A percentile compares a stretch with the other conserved stretches of the same genome.
Conservation (phyloP, 108 stramenopile species). For the Stephanodiscus triporus region DNA sequence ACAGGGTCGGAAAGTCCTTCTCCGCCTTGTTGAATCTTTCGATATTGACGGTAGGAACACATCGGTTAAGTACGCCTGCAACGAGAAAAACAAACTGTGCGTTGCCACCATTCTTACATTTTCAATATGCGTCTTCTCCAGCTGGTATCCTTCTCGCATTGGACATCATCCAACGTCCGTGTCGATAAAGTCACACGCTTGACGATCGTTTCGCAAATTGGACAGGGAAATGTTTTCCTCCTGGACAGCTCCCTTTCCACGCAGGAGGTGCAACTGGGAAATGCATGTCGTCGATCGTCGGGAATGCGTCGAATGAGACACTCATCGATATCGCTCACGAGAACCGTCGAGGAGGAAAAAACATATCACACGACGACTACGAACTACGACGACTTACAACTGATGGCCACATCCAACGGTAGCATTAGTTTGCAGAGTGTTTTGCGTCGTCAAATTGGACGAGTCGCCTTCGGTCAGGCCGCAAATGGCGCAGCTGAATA, state of each 20-base stretch:
- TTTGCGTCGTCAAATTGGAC: slow-evolving; percentile 83
- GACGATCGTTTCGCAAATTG: slow-evolving; percentile 80
- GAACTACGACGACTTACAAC: slow-evolving; percentile 53
- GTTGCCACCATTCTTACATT: slow-evolving; percentile 40
- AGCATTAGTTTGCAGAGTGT: slow-evolving; percentile 76
- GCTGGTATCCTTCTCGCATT: slow-evolving; percentile 83
- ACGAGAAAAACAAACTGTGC: neutral
- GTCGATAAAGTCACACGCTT: slow-evolving; percentile 85
- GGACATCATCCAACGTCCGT: slow-evolving; percentile 80
- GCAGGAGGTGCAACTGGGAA: slow-evolving; percentile 71
- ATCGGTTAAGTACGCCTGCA: neutral
- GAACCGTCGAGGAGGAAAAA: neutral
- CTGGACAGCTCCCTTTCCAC: slow-evolving; percentile 82
- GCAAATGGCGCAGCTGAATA: slow-evolving; percentile 88
- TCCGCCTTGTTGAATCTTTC: slow-evolving; percentile 79
- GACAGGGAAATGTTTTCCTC: slow-evolving; percentile 81
- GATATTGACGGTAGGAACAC: neutral
- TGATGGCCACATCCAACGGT: slow-evolving; percentile 88
- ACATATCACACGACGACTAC: neutral
- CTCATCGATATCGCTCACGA: neutral
- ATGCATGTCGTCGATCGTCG: neutral
- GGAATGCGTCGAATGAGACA: too few species aligned
- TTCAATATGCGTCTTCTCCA: slow-evolving; percentile 84
- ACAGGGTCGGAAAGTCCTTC: slow-evolving; percentile 70
- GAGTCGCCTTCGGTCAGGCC: slow-evolving; percentile 81